Evolutionary conservation across 768 basidiomycete species (phyloP), one percentile per base, ranked within the genome.

Genomic region (Tubosaeta sp.): DNA sequence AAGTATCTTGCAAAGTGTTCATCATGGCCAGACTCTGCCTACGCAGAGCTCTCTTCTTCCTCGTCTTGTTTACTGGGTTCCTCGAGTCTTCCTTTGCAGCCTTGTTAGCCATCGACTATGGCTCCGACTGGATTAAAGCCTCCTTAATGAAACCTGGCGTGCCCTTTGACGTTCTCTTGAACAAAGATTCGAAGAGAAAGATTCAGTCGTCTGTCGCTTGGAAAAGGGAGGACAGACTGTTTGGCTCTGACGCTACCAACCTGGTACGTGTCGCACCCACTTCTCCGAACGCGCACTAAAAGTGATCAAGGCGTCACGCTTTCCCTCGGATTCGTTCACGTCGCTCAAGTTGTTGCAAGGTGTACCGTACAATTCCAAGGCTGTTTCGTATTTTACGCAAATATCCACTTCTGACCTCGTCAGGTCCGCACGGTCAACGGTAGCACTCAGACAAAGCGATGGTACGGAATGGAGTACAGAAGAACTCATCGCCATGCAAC

Each of bases 141-240:
- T 94, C 94, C 4, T 74, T 98, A 51, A 87, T 97, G 78, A 94
- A 93, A 64, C 93, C 94, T 1, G 94, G 92, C 40, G 71, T 90
- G 29, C 94, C 95, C 4, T 95, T 99, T 60, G 96, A 99, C 71
- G 90, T 99, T 27, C 77, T 99, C 24, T 76, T 98, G 50, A 96
- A 97, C 74, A 90, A 90, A 67, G 95, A 97, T 67, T 96, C 94
- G 25, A 98, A 97, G 73, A 78, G 96, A 52, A 98, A 98, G 72
- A 91, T 96, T 27, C 86, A 89, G 57, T 83, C 88, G 14, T 81
- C 85, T 1, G 92, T 98, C 0, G 89, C 84, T 10, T 95, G 94
- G 89, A 95, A 96, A 71, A 84, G 84, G 59, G 83, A 83, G 12
- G 95, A 97, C 60, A 75, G 96, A 48, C 69, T 93, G 30, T 95